Conservation (phyloP, 2,329 filamentous ascomycete species). For the Penicillium sp. region DNA sequence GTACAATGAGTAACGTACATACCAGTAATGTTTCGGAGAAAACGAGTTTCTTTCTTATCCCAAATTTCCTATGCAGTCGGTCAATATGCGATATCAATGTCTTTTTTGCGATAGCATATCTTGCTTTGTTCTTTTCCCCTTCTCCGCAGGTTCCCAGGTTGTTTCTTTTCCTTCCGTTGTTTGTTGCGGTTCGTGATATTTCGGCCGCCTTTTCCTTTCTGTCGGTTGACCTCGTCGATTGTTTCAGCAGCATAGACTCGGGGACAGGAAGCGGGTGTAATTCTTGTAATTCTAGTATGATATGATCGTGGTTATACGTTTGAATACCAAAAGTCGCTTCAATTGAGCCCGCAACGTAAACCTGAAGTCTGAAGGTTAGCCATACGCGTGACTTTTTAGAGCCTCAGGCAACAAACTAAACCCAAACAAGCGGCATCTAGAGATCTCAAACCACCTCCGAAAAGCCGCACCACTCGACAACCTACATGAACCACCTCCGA, state of each 20-base stretch:
- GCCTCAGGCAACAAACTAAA: conserved; percentile 27
- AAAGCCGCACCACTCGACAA: conserved; percentile 11
- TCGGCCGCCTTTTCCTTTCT: conserved; percentile 5
- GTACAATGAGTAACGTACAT: conserved; percentile 31
- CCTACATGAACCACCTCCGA: conserved; percentile 5
- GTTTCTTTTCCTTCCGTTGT: conserved; percentile 13
- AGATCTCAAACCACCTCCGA: conserved; percentile 19
- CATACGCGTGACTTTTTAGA: conserved; percentile 16
- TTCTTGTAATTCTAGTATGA: conserved; percentile 30
- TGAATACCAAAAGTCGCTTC: conserved; percentile 7
- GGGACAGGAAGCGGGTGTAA: conserved; percentile 22
- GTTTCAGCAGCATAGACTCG: conserved; percentile 13
- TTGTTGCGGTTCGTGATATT: conserved; percentile 11
- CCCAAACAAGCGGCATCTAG: conserved; percentile 24
- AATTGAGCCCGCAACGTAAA: not conserved
- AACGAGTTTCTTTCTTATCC: conserved; percentile 6
- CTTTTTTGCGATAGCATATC: conserved; percentile 13
- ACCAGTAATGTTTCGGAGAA: not conserved
- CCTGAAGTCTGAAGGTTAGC: not conserved
- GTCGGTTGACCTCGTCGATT: conserved; percentile 11
- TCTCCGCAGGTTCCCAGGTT: not conserved
- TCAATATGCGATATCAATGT: conserved; percentile 10
- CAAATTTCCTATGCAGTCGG: not conserved
- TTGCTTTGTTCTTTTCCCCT: conserved; percentile 13
- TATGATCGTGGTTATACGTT: conserved; percentile 18